A percentile compares a stretch with the other conserved stretches of the same genome.
Evolutionary conservation across 2,329 filamentous ascomycete species (phyloP).

Genomic region (Stachybotrys chartarum): DNA sequence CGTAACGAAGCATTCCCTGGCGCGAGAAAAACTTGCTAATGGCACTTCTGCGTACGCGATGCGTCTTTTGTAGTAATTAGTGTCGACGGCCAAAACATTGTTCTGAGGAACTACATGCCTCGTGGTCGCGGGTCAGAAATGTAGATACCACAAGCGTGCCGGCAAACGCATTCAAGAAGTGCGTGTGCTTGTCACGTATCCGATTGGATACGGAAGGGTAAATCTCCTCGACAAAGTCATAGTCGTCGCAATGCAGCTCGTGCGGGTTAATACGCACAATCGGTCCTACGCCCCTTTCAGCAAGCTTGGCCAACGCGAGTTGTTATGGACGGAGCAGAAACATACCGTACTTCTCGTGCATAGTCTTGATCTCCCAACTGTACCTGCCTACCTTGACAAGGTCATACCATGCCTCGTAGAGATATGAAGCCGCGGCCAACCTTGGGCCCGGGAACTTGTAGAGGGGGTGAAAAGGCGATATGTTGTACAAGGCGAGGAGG

Average conservation of each 20-base stretch:
- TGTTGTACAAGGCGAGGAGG: slow-evolving; percentile 22
- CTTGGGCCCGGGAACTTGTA: slow-evolving; percentile 13
- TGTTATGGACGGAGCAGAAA: background rate
- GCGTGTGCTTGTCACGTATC: slow-evolving; percentile 14
- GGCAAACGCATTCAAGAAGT: slow-evolving; percentile 2
- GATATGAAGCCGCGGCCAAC: slow-evolving; percentile 7
- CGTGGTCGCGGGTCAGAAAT: slow-evolving; percentile 5
- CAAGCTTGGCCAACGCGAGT: background rate
- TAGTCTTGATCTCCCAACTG: slow-evolving; percentile 9
- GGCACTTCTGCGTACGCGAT: slow-evolving; percentile 21
- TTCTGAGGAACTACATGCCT: slow-evolving; percentile 1
- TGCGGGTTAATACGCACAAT: slow-evolving; percentile 30
- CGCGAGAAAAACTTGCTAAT: slow-evolving; percentile 27
- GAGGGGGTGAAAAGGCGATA: slow-evolving; percentile 21
- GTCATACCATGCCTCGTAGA: slow-evolving; percentile 14
- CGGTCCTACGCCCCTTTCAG: slow-evolving; percentile 15
- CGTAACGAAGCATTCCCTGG: slow-evolving; percentile 18
- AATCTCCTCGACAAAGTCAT: slow-evolving; percentile 28
- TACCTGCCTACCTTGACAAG: slow-evolving; percentile 10
- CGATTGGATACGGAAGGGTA: slow-evolving; percentile 20
- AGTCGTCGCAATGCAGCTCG: slow-evolving; percentile 30
- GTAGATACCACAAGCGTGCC: slow-evolving; percentile 1
- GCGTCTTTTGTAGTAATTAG: slow-evolving; percentile 16
- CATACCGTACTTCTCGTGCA: slow-evolving; percentile 21
- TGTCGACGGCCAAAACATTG: background rate